Base-by-base conservation (phyloP, 495 filamentous ascomycete species). In the Aspergillus cavernicola region DNA sequence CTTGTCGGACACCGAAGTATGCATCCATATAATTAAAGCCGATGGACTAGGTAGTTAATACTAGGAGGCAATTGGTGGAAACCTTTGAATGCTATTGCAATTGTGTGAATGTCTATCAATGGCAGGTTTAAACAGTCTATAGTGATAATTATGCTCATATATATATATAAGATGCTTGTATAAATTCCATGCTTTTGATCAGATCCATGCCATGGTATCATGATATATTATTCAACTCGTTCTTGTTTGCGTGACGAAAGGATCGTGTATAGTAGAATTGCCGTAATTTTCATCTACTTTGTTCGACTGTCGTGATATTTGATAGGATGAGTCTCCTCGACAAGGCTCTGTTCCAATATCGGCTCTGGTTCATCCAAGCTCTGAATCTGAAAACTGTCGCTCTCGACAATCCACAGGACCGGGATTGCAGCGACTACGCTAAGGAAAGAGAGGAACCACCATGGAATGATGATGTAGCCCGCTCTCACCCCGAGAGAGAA, bases 381-480 rank as follows among this genome's bases (percentile, higher is more conserved):
- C 22, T 66, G 61, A 22, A 66, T 71, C n/a, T 70, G 72, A 48
- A 88, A 89, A 0, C 88, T 89, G 19, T 92, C 85, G 29, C 82
- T 82, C 62, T 97, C 92, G 3, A 84, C 75, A 20, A 92, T 79
- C 67, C 80, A 85, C 66, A 80, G 86, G 6, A 84, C 75, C 3
- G 87, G 84, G 6, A 95, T 61, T 2, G 82, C 80, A 36, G 85
- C 86, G 8, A 87, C 33, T 6, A 78, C 46, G 0, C 84, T 76
- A 35, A 93, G 67, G 2, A 64, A 55, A 0, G 80, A 74, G 13
- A 95, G 69, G 6, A 84, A 62, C 87, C 89, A 95, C 85, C 87
- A 96, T 0, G 90, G 85, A 13, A 86, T 62, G 44, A 95, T 80
- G 15, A 91, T 72, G 59, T 86, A 89, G 5, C 87, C 87, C 11